Evolutionary conservation across 1,284 basidiomycete genomes (phyloP).

Genomic region (Clitocybe nebularis): DNA sequence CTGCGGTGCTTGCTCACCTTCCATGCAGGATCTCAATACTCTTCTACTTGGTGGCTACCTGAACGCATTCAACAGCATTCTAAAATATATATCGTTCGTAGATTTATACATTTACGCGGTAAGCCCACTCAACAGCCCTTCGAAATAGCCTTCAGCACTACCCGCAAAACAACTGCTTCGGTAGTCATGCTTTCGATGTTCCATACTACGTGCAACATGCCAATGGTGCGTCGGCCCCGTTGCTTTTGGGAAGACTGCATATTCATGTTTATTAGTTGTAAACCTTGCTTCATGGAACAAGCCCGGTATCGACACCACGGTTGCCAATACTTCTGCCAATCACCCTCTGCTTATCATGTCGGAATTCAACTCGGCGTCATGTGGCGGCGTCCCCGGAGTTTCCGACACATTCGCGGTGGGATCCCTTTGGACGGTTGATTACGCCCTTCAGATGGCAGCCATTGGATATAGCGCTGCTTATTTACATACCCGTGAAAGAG

Average conservation of each 20-base stretch:
- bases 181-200: conserved; percentile 24
- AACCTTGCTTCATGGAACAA: conserved; percentile 41
- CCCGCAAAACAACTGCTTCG: conserved; percentile 32
- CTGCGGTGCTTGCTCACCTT: neutral
- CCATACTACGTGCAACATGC: conserved; percentile 35
- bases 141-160: conserved; percentile 33
- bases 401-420: conserved; percentile 60
- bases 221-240: conserved; percentile 29
- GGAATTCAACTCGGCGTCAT: conserved; percentile 67
- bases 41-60: conserved; percentile 42
- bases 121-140: neutral
- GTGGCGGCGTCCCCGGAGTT: conserved; percentile 50
- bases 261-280: conserved; percentile 24
- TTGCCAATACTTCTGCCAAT: conserved; percentile 20
- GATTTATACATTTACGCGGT: neutral
- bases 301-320: conserved; percentile 30
- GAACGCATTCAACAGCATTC: conserved; percentile 28
- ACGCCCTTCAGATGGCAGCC: conserved; percentile 47
- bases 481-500: conserved; percentile 48
- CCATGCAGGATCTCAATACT: conserved; percentile 32
- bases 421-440: conserved; percentile 57
- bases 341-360: conserved; percentile 47
- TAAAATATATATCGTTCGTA: conserved; percentile 46
- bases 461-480: conserved; percentile 45
- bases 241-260: too few relatives aligned